Conservation (phyloP, 108 stramenopile genomes). For the Skeletonema costatum region DNA sequence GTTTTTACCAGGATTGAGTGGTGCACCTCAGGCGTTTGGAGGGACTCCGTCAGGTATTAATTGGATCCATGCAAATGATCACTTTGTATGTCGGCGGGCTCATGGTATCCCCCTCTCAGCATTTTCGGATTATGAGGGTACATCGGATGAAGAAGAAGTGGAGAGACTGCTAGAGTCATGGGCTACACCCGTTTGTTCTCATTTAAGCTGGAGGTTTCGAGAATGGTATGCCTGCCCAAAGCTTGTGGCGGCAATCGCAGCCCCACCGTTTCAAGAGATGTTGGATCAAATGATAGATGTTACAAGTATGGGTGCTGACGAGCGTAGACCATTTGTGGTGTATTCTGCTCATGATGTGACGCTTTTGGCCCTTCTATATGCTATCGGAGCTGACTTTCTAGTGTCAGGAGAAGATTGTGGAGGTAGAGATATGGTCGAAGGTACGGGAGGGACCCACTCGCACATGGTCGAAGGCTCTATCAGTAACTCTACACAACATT, state of each 20-base stretch:
- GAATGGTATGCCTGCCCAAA: slow-evolving; percentile 69
- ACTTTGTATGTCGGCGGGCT: slow-evolving; percentile 75
- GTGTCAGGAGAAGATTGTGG: slow-evolving; percentile 47
- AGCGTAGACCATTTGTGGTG: slow-evolving; percentile 56
- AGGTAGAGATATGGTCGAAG: slow-evolving; percentile 29
- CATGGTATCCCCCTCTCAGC: slow-evolving; percentile 55
- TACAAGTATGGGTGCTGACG: slow-evolving; percentile 10
- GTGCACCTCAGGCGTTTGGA: slow-evolving; percentile 48
- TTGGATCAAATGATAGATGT: slow-evolving; percentile 34
- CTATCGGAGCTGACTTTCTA: slow-evolving; percentile 71
- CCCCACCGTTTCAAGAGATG: slow-evolving; percentile 67
- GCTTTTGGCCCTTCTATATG: slow-evolving; percentile 70
- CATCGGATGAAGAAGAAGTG: slow-evolving; percentile 37
- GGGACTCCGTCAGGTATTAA: slow-evolving; percentile 61
- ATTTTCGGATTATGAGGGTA: slow-evolving; percentile 61
- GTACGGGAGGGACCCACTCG: slow-evolving; percentile 10
- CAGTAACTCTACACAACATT: background rate
- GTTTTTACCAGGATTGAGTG: slow-evolving; percentile 61
- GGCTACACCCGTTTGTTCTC: slow-evolving; percentile 56
- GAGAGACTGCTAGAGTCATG: slow-evolving; percentile 50
- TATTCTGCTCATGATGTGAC: slow-evolving; percentile 86
- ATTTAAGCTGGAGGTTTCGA: slow-evolving; percentile 78
- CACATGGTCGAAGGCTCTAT: slow-evolving; percentile 6
- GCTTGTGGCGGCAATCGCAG: slow-evolving; percentile 63
- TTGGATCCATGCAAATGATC: slow-evolving; percentile 82